Conservation (phyloP, 2,329 filamentous ascomycete genomes). For the Colletotrichum karsti region DNA sequence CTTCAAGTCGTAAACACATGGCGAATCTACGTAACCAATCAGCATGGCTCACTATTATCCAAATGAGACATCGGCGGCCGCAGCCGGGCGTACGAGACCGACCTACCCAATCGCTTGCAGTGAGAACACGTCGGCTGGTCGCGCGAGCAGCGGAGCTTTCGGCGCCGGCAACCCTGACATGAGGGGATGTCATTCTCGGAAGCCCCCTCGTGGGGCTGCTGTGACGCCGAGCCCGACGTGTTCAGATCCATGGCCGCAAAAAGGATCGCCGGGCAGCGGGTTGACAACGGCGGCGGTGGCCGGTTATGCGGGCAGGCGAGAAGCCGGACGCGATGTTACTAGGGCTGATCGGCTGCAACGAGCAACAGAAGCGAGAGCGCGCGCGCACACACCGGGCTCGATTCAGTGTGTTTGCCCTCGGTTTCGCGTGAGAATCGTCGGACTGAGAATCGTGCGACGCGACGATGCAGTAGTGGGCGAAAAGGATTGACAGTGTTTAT, state of each 20-base stretch:
- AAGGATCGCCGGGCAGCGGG: constrained; percentile 14
- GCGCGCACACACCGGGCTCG: neutral
- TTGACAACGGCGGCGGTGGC: neutral
- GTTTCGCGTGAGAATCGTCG: constrained; percentile 28
- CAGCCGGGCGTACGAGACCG: neutral
- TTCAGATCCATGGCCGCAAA: constrained; percentile 12
- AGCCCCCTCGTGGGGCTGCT: constrained; percentile 10
- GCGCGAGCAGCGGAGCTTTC: constrained; percentile 44
- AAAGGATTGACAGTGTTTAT: constrained; percentile 9
- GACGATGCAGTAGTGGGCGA: constrained; percentile 17
- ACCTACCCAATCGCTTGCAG: constrained; percentile 38
- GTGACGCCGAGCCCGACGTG: neutral
- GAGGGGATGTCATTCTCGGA: constrained; percentile 34
- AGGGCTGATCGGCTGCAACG: neutral
- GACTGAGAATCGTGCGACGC: constrained; percentile 28
- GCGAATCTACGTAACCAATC: constrained; percentile 28
- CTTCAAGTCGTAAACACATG: constrained; percentile 34
- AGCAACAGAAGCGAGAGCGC: neutral
- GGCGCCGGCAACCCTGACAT: constrained; percentile 41
- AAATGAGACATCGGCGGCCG: neutral
- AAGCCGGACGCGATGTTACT: neutral
- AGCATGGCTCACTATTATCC: neutral
- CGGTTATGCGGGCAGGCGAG: neutral
- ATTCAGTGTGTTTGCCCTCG: neutral
- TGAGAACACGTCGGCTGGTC: constrained; percentile 42